phyloP scores from a whole-genome alignment of 2,329 filamentous ascomycete genomes.

The Annulohypoxylon truncatum region DNA sequence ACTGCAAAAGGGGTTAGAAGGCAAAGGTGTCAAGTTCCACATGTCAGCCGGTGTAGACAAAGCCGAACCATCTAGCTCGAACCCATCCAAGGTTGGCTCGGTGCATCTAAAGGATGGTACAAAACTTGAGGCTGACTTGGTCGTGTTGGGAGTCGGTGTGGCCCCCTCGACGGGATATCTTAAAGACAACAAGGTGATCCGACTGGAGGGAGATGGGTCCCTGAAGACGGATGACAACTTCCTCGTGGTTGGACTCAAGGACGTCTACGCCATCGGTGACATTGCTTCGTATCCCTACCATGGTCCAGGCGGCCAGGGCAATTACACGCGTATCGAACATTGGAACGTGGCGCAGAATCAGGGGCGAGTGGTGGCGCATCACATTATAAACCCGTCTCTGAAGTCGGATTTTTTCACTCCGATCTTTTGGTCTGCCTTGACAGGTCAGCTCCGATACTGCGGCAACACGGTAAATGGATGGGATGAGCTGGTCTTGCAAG shows the following conservation, averaged over 20 bases:
- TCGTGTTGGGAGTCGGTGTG: slow-evolving; percentile 92
- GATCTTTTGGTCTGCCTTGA: slow-evolving; percentile 96
- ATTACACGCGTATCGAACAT: slow-evolving; percentile 87
- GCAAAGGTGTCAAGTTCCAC: slow-evolving; percentile 89
- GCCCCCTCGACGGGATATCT: slow-evolving; percentile 87
- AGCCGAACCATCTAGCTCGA: slow-evolving; percentile 75
- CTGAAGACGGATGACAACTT: slow-evolving; percentile 84
- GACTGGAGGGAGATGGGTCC: slow-evolving; percentile 86
- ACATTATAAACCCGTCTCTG: slow-evolving; percentile 75
- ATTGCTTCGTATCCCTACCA: slow-evolving; percentile 96
- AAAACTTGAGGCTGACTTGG: slow-evolving; percentile 84
- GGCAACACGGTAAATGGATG: slow-evolving; percentile 86
- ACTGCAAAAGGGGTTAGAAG: slow-evolving; percentile 82
- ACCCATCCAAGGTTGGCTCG: slow-evolving; percentile 79
- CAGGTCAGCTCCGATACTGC: slow-evolving; percentile 90
- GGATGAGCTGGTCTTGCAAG: slow-evolving; percentile 86
- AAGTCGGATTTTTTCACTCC: slow-evolving; percentile 83
- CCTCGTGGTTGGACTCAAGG: slow-evolving; percentile 77
- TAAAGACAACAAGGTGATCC: slow-evolving; percentile 74
- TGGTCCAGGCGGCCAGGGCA: slow-evolving; percentile 83
- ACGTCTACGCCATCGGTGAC: slow-evolving; percentile 93
- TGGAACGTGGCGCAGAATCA: slow-evolving; percentile 98
- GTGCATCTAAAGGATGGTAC: slow-evolving; percentile 89
- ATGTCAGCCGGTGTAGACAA: slow-evolving; percentile 85
- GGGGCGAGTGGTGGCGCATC: slow-evolving; percentile 80